Percentiles rank a stretch among this genome's conserved stretches.
These are phyloP conservation scores for Saprolegnia diclina DNA, from an alignment of 352 stramenopile species.

Conservation along the genomic window DNA sequence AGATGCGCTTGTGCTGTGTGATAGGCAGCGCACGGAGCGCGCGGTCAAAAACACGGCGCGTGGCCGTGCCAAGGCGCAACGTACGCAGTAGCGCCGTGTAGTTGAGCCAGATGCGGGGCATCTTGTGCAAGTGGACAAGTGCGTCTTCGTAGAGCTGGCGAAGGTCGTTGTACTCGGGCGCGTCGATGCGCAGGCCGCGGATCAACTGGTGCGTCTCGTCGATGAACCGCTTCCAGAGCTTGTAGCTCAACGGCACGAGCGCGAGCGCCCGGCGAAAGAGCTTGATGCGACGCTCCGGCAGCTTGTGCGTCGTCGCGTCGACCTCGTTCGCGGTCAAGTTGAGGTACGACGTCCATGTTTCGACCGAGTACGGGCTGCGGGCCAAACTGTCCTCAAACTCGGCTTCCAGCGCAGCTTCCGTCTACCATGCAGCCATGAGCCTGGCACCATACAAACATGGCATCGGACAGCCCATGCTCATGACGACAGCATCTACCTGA, in stretches of 20 bases:
- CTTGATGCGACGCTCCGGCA: conserved; percentile 33
- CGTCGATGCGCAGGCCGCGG: conserved; percentile 64
- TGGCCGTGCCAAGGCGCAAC: conserved; percentile 67
- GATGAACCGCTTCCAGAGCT: conserved; percentile 91
- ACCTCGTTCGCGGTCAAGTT: conserved; percentile 28
- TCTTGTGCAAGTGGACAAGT: conserved; percentile 90
- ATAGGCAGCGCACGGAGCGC: conserved; percentile 94
- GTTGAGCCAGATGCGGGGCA: conserved; percentile 95
- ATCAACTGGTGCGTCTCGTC: conserved; percentile 59
- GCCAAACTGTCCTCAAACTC: conserved; percentile 82
- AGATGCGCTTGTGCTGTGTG: conserved; percentile 97
- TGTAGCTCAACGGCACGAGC: conserved; percentile 89
- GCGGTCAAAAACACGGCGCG: conserved; percentile 91
- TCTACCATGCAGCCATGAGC: conserved; percentile 7
- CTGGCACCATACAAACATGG: not conserved
- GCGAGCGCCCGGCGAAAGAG: conserved; percentile 87
- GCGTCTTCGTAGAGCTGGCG: conserved; percentile 79
- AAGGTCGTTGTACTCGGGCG: conserved; percentile 37
- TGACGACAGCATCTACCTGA: not conserved
- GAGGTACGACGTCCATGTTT: conserved; percentile 78
- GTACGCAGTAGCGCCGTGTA: conserved; percentile 77
- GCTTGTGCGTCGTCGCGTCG: conserved; percentile 9
- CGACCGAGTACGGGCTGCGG: conserved; percentile 77
- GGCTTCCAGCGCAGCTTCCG: conserved; percentile 15
- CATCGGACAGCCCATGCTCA: not conserved